Base-by-base conservation (phyloP, 345 rosid genomes). In the Hibiscus tridactylites region DNA sequence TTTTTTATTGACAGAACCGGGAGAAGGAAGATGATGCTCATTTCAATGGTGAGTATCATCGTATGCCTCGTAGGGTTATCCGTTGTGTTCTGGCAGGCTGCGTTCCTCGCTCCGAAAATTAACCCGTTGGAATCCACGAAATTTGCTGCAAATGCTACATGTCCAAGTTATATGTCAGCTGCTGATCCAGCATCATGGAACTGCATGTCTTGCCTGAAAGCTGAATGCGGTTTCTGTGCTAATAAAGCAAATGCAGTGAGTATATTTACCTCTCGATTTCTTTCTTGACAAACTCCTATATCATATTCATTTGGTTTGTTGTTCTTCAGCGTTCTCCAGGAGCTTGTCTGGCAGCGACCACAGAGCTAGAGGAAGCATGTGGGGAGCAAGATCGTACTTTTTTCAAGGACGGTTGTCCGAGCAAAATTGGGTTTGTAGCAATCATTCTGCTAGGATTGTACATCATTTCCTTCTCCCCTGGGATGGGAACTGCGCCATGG, bases 401-500 rank as follows among this genome's bases (percentile, higher is more conserved):
- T 75, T 93, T 85, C 65, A 78, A 79, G 75, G 77, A 84, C 21
- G 94, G 97, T 2, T 93, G 97, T 39, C 97, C 96, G 0, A 90
- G 90, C 85, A 90, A 71, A 72, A 71, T 91, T 16, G 98, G 97
- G 1, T 91, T 87, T 73, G 80, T 87, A 0, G 91, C 98, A 0
- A 82, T 91, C 13, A 54, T 90, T 37, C 78, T 91, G 52, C 81
- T 91, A 5, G 97, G 88, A 0, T 19, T 84, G 19, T 93, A 93
- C 82, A 93, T 91, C 57, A 64, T 93, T n/a, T 60, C 70, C 31
- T 93, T 86, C 54, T 81, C 98, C 0, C 98, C 97, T 0, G 94
- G 98, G 13, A 91, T 90, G 91, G 97, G 97, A 2, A 86, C 94
- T 0, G 90, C 75, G 16, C 96, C 96, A 0, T 87, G 96, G 98